Conservation (phyloP, 2,329 filamentous ascomycete genomes). For the Chaetomiaceae sp. region DNA sequence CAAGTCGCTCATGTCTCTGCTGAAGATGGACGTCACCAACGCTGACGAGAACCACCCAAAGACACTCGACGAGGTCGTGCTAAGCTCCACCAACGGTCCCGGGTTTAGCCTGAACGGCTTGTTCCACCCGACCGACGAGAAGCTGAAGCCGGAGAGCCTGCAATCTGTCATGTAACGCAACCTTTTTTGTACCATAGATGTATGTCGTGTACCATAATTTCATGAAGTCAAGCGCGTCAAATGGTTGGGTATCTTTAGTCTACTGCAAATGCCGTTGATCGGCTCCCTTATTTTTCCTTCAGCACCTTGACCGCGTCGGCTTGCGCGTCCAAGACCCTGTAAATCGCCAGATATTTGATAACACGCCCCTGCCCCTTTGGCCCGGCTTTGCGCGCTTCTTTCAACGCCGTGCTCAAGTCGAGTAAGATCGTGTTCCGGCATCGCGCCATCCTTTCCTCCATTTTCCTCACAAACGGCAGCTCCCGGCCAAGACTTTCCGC, state of each 20-base stretch:
- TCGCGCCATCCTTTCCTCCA: slow-evolving; percentile 47
- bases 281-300: slow-evolving; percentile 35
- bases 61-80: slow-evolving; percentile 68
- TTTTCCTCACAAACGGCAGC: slow-evolving; percentile 47
- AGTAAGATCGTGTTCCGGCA: slow-evolving; percentile 55
- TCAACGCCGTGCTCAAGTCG: slow-evolving; percentile 49
- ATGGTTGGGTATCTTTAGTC: slow-evolving; percentile 28
- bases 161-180: slow-evolving; percentile 53
- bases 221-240: slow-evolving; percentile 14
- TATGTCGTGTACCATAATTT: slow-evolving; percentile 24
- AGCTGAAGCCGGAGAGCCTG: slow-evolving; percentile 49
- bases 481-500: slow-evolving; percentile 44
- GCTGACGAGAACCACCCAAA: slow-evolving; percentile 49
- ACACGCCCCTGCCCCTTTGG: slow-evolving; percentile 41
- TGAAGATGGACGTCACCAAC: slow-evolving; percentile 75
- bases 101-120: slow-evolving; percentile 83
- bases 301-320: slow-evolving; percentile 49
- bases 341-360: slow-evolving; percentile 50
- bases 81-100: slow-evolving; percentile 83
- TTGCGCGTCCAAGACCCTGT: slow-evolving; percentile 49
- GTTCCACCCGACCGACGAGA: slow-evolving; percentile 60
- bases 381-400: slow-evolving; percentile 41
- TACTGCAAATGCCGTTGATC: neutral
- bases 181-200: slow-evolving; percentile 25
- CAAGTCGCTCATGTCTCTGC: slow-evolving; percentile 65